Evolutionary conservation across 2,329 filamentous ascomycete species (phyloP), one percentile per base, ranked within the genome.

Genomic region (Ophiocordyceps camponoti-leonardi): DNA sequence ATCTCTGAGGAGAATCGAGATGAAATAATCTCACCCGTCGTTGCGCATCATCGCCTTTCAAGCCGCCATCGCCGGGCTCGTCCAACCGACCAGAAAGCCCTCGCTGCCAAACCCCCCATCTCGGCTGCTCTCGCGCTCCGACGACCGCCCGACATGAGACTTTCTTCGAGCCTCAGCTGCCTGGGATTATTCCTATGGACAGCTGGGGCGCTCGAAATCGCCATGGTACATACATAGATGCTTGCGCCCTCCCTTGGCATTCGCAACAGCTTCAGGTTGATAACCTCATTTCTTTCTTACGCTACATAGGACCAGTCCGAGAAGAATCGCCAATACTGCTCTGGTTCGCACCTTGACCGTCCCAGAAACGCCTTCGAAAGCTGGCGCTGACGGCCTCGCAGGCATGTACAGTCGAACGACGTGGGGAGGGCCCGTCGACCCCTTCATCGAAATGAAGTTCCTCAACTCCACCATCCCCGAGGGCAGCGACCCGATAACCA

Each of bases 391-490:
- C 41, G 14, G 33, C 28, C 8, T 14, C 43, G 33, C 49, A 69
- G 86, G 90, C 67, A 95, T 96, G 88, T 96, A 95, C 69, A 88
- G 84, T 66, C 81, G 78, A 59, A 83, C 79, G 57, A 75, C 82
- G 44, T 96, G 90, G 90, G 86, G 86, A 54, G 90, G 90, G 48
- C 75, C 78, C 33, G 75, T 86, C 49, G 86, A 95, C 54, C 90
- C 90, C 19, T 94, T 86, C 66, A 94, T 96, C 61, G 73, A 83
- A 53, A 74, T 86, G 61, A 86, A 86, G 58, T 93, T 94, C 57
- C 65, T 82, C 39, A 63, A 72, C 65, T 58, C 70, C 65, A 61
- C 75, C 55, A 66, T 73, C 47, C 72, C 74, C 30, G 70, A 79
- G 46, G 55, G 48, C 22, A 67, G 73, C 42, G 83, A 94, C 59